Conservation (phyloP, 805 yeast genomes). For the Yarrowia sp. region DNA sequence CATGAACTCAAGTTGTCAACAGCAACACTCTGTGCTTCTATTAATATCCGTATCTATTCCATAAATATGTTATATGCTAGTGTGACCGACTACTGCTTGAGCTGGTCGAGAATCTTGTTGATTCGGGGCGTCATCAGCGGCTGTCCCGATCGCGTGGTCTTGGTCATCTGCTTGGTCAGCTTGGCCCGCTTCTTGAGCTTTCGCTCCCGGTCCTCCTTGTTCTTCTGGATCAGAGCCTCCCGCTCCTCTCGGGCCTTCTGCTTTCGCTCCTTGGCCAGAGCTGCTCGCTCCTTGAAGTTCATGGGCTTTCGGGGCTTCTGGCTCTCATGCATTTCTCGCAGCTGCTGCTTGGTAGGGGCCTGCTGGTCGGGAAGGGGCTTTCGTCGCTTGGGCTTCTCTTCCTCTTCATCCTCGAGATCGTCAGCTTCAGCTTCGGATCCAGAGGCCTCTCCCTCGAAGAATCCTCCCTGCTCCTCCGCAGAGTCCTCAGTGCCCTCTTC, state of each 20-base stretch:
- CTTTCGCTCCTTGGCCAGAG: constrained; percentile 45
- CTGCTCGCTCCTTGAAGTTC: constrained; percentile 40
- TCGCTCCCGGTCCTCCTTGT: constrained; percentile 43
- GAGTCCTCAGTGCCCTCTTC: background rate
- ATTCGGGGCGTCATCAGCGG: constrained; percentile 91
- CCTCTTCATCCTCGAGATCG: constrained; percentile 27
- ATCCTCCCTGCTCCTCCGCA: background rate
- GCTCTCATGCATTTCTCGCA: background rate
- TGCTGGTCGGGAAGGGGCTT: constrained; percentile 30
- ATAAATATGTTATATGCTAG: background rate
- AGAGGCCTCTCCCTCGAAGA: constrained; percentile 5
- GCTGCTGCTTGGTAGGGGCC: constrained; percentile 13
- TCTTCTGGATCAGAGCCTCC: constrained; percentile 45
- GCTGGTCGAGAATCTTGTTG: constrained; percentile 71
- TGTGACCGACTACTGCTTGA: constrained; percentile 35
- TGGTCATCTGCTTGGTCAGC: constrained; percentile 47
- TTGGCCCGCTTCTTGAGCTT: constrained; percentile 43
- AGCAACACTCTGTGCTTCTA: too few species aligned
- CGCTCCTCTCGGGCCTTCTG: constrained; percentile 44
- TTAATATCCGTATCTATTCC: background rate
- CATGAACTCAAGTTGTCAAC: too few species aligned
- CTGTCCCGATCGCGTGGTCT: constrained; percentile 73
- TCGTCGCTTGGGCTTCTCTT: constrained; percentile 29
- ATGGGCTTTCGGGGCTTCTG: constrained; percentile 29
- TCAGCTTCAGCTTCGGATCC: constrained; percentile 21